phyloP scores from a whole-genome alignment of 2,329 filamentous ascomycete species.

The Aspergillus sojae region DNA sequence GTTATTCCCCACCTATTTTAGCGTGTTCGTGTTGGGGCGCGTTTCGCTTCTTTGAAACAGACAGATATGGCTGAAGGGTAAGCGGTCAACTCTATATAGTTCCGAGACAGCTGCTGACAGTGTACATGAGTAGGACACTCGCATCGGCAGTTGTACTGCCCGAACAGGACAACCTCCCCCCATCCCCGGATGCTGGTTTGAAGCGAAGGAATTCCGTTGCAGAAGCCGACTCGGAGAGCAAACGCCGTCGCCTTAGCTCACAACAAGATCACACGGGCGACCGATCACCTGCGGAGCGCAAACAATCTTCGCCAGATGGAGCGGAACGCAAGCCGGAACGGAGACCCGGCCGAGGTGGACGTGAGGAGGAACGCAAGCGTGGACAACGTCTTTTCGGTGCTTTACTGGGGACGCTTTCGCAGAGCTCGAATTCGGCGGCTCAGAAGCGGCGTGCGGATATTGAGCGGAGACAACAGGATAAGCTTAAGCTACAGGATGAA shows the following conservation, averaged over 20 bases:
- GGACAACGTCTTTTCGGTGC: conserved; percentile 85
- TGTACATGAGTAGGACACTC: conserved; percentile 35
- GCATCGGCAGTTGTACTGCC: conserved; percentile 59
- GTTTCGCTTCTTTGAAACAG: background rate
- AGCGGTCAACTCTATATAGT: conserved; percentile 1
- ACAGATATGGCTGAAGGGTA: conserved; percentile 23
- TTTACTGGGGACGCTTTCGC: conserved; percentile 75
- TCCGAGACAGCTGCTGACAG: conserved; percentile 8
- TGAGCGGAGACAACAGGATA: conserved; percentile 78
- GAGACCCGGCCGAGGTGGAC: conserved; percentile 39
- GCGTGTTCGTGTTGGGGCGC: background rate
- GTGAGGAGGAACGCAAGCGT: conserved; percentile 78
- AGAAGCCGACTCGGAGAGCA: conserved; percentile 49
- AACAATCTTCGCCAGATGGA: conserved; percentile 26
- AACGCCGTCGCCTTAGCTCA: conserved; percentile 55
- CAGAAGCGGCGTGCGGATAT: conserved; percentile 75
- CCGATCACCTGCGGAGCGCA: conserved; percentile 23
- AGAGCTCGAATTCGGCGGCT: conserved; percentile 65
- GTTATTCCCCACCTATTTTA: background rate
- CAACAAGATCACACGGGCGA: conserved; percentile 29
- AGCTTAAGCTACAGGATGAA: conserved; percentile 73
- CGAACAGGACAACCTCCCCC: conserved; percentile 36
- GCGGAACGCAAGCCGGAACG: conserved; percentile 21
- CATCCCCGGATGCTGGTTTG: conserved; percentile 36
- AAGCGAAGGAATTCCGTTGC: conserved; percentile 58